These are phyloP conservation scores for Cordyceps pruinosa DNA, from an alignment of 2,329 filamentous ascomycete genomes.

Conservation along the genomic window DNA sequence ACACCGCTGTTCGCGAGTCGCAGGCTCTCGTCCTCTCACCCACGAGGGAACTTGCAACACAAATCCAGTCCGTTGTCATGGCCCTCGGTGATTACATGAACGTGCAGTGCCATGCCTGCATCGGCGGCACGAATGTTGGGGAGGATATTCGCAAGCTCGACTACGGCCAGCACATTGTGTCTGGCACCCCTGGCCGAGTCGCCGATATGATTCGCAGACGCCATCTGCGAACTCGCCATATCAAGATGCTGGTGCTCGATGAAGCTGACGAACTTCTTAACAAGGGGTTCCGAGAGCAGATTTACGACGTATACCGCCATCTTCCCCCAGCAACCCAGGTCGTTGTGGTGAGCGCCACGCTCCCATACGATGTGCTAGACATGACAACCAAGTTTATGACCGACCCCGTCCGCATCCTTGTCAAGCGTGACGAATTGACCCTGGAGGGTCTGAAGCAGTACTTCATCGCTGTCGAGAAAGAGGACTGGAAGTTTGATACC, in stretches of 20 bases:
- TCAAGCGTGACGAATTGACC: conserved; percentile 98
- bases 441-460: conserved; percentile 97
- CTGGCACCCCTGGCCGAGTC: conserved; percentile 93
- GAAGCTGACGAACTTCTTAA: conserved; percentile 66
- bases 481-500: conserved; percentile 99
- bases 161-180: conserved; percentile 96
- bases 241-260: conserved; percentile 58
- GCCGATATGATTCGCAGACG: conserved; percentile 57
- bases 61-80: conserved; percentile 98
- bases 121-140: conserved; percentile 94
- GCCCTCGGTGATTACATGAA: conserved; percentile 99
- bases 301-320: conserved; percentile 98
- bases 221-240: conserved; percentile 51
- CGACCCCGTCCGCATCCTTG: conserved; percentile 88
- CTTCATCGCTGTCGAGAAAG: conserved; percentile 98
- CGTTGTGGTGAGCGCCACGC: conserved; percentile 93
- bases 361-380: conserved; percentile 95
- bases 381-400: conserved; percentile 99
- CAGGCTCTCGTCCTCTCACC: conserved; percentile 94
- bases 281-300: conserved; percentile 94
- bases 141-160: conserved; percentile 97
- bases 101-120: conserved; percentile 97
- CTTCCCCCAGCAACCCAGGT: conserved; percentile 95
- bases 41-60: conserved; percentile 91
- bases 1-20: conserved; percentile 84